Percentiles rank a stretch among this genome's conserved stretches.
These are phyloP conservation scores for Epichloe bromicola DNA, from an alignment of 2,329 filamentous ascomycete genomes.

Conservation along the genomic window DNA sequence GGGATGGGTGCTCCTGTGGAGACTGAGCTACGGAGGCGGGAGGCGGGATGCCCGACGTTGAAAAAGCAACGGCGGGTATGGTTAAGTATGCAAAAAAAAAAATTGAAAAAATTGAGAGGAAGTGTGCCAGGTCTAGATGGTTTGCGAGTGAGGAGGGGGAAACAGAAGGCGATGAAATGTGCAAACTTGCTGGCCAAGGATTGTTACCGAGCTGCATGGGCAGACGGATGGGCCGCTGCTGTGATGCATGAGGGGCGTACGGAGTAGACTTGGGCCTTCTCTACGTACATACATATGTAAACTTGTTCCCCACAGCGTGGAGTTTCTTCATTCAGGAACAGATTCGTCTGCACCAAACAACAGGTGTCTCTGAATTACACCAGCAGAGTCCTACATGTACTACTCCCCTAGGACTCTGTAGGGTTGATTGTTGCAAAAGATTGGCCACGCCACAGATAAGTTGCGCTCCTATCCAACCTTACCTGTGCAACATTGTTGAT, in stretches of 20 bases:
- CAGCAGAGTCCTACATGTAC: no score
- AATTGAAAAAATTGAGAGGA: neutral
- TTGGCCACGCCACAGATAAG: no score
- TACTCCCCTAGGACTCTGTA: no score
- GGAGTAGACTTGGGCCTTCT: no score
- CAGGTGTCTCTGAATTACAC: no score
- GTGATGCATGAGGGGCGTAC: neutral
- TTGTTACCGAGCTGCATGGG: neutral
- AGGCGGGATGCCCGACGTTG: slow-evolving; percentile 1
- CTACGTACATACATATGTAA: no score
- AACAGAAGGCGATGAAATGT: neutral
- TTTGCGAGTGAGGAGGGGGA: neutral
- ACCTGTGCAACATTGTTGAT: no score
- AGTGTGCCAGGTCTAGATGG: neutral
- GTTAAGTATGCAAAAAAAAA: neutral
- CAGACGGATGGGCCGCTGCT: neutral
- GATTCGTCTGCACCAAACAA: no score
- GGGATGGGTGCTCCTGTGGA: neutral
- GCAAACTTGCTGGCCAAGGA: neutral
- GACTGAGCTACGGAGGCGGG: neutral
- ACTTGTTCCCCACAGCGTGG: no score
- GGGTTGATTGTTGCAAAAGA: no score
- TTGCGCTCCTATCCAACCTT: no score
- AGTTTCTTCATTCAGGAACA: no score
- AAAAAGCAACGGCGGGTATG: neutral